Conservation (phyloP, 1,284 basidiomycete species). For the Ganoderma meredithae region DNA sequence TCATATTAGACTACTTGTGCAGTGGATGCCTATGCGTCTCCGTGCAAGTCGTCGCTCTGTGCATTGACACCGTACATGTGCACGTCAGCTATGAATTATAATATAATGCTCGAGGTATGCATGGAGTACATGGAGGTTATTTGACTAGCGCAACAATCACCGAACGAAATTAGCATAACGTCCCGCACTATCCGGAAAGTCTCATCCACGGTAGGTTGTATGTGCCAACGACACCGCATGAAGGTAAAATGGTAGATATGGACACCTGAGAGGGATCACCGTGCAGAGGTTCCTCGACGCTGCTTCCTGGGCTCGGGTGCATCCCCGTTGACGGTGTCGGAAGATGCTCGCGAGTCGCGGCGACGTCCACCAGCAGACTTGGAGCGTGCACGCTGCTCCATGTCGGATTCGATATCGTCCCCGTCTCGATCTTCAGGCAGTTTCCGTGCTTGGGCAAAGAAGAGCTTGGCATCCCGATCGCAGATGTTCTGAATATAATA, state of each 20-base stretch:
- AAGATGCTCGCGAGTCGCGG: constrained; percentile 29
- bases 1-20: constrained; percentile 14
- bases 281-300: constrained; percentile 26
- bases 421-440: constrained; percentile 46
- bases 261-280: neutral
- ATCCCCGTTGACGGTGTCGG: constrained; percentile 31
- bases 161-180: constrained; percentile 16
- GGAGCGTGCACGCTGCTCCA: constrained; percentile 26
- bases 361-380: constrained; percentile 16
- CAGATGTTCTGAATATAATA: constrained; percentile 92
- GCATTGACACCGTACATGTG: constrained; percentile 10
- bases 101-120: constrained; percentile 10
- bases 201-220: neutral
- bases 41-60: constrained; percentile 4
- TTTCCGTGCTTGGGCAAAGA: constrained; percentile 94
- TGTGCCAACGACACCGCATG: neutral
- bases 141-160: neutral
- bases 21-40: neutral
- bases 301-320: constrained; percentile 25
- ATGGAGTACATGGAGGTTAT: constrained; percentile 16
- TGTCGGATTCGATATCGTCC: constrained; percentile 26
- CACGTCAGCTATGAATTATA: constrained; percentile 9
- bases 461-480: constrained; percentile 81
- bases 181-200: neutral
- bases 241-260: neutral